Evolutionary conservation across 1,284 basidiomycete species (phyloP), one percentile per base, ranked within the genome.

Genomic region (Sporisorium scitamineum): DNA sequence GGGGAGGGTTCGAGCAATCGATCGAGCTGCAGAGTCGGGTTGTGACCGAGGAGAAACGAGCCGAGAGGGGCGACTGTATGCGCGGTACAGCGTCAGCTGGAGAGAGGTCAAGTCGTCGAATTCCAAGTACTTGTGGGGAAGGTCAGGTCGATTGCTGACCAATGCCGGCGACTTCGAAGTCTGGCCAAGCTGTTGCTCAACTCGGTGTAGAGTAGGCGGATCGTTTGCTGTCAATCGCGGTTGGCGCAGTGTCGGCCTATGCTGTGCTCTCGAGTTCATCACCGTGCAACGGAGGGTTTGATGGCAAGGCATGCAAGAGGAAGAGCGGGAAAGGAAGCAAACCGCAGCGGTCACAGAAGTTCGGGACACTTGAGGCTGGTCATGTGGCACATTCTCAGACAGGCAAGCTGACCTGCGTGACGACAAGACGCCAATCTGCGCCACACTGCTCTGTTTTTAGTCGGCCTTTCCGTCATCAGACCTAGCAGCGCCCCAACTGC

Each of bases 381-480:
- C 32, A 34, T 24, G 14, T 22, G 13, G 51, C 52, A 27, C 8
- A 34, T 34, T 34, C 29, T 31, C 50, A 52, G 50, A n/a, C 31
- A 48, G n/a, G 24, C 24, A 34, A 16, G 34, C 51, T 18, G 26
- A 53, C 52, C 37, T 53, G 52, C 52, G 52, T 53, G 52, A 53
- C 52, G 24, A 53, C 52, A 26, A 16, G 20, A 52, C 32, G 50
- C 50, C 50, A 52, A 24, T 24, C 32, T 16, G 34, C 52, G 52
- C 52, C 52, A 53, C 52, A 20, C 6, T 42, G 39, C 39, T 42
- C n/a, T 8, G 6, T 39, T 53, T 53, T 37, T 18, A 16, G 9
- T 37, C 34, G 20, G 51, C 51, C 51, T 20, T 37, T 22, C 32
- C 20, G 20, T 52, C 51, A 52, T 14, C 37, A 10, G 11, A 10